Base-by-base conservation (phyloP, 2,329 filamentous ascomycete genomes). In the Coleophoma eucalyptorum region DNA sequence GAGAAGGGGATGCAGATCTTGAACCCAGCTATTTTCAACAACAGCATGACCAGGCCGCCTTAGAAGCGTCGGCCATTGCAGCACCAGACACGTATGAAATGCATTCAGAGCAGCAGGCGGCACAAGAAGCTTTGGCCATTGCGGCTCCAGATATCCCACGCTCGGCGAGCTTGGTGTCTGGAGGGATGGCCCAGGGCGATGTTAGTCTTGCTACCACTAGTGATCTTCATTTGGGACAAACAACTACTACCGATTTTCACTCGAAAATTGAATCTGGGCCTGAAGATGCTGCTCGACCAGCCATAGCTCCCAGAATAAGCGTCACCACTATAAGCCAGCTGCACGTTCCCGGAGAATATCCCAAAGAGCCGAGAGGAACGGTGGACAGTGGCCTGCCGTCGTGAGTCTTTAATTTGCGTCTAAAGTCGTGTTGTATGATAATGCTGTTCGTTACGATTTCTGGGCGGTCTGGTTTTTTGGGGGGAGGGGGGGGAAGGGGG, bases 331-430 rank as follows among this genome's bases (percentile, higher is more conserved):
- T 65, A 32, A 60, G 57, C 19, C 57, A 65, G 35, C 54, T 67
- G 13, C 64, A 67, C 51, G 56, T 67, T 38, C 64, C 64, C 3
- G 64, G 64, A 3, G 64, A 64, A 42, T 67, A 50, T 50, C 64
- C 64, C 3, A 54, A 41, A 34, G 32, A 44, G 16, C 31, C 42
- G 2, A 44, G 16, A 16, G 20, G 42, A 15, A 44, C 7, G n/a
- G 16, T 16, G 7, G 19, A 12, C 16, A 31, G 13, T 31, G 13
- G 42, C n/a, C 4, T 26, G n/a, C 26, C 8, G 16, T 19, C 6
- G 2, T 26, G 31, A 44, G n/a, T n/a, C 16, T 26, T 31, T 26
- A 13, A 13, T 26, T 21, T 31, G 18, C 31, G 19, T 44, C 4
- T 44, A 31, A 31, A 31, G 13, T 44, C 31, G n/a, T 31, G 31